Evolutionary conservation across 345 rosid species (phyloP).

Genomic region (Hibiscus syriacus): DNA sequence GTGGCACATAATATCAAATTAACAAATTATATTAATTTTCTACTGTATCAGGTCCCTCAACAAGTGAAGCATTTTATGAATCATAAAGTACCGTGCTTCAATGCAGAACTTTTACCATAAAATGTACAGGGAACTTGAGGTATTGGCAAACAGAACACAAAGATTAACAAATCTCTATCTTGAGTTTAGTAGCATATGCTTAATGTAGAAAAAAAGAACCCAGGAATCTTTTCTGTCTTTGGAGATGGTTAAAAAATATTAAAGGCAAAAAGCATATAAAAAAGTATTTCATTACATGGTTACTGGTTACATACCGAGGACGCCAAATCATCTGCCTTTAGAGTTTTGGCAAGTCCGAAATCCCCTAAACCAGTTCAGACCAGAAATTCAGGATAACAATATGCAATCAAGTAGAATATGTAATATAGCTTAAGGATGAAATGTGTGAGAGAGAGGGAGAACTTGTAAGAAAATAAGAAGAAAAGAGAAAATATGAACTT

Average conservation of each 20-base stretch:
- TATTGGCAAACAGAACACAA: background rate
- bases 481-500: conserved; percentile 18
- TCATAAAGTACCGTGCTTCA: background rate
- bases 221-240: too few species aligned
- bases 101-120: background rate
- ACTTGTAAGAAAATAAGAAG: background rate
- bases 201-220: background rate
- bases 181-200: background rate
- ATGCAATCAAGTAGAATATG: background rate
- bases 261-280: too few species aligned
- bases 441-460: background rate
- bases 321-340: conserved; percentile 92
- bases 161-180: background rate
- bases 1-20: background rate
- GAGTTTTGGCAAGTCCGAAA: conserved; percentile 93
- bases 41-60: background rate
- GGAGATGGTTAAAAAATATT: too few species aligned
- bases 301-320: conserved; percentile 93
- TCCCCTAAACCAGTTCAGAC: conserved; percentile 51
- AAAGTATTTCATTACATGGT: conserved; percentile 1
- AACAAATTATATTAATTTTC: background rate
- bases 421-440: conserved; percentile 3
- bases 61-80: background rate
- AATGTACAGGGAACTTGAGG: background rate
- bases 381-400: conserved; percentile 2